A percentile compares a stretch with the other conserved stretches of the same genome.
These are phyloP conservation scores for Gillenia trifoliata DNA, from an alignment of 306 rosid species.

Conservation along the genomic window DNA sequence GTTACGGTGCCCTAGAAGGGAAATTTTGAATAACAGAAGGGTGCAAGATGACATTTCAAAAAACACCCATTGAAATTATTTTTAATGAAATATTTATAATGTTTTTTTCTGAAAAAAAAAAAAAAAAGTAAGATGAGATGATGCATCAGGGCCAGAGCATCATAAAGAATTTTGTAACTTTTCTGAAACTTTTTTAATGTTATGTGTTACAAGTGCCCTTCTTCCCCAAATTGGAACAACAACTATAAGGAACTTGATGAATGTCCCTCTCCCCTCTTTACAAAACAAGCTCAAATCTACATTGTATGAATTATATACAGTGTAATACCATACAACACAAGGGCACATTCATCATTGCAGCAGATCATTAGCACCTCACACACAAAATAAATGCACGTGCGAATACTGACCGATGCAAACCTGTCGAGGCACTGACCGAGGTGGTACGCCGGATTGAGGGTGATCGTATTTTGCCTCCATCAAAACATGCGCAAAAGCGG, in stretches of 20 bases:
- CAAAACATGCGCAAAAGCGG: constrained; percentile 13
- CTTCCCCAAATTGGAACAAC: constrained; percentile 34
- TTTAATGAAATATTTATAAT: too few species aligned
- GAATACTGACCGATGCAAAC: constrained; percentile 17
- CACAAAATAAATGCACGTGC: constrained; percentile 20
- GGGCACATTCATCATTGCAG: constrained; percentile 29
- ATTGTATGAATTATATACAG: constrained; percentile 62
- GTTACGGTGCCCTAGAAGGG: too few species aligned
- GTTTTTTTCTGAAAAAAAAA: too few species aligned
- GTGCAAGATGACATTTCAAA: not conserved
- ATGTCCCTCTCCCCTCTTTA: constrained; percentile 39
- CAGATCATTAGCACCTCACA: constrained; percentile 26
- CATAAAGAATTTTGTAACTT: constrained; percentile 9
- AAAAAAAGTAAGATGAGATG: not conserved
- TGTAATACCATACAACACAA: constrained; percentile 34
- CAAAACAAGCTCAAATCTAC: constrained; percentile 52
- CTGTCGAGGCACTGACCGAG: constrained; percentile 19
- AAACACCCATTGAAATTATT: too few species aligned
- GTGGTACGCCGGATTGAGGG: constrained; percentile 4
- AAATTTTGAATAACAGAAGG: not conserved
- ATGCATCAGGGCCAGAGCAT: not conserved
- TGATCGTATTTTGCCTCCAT: constrained; percentile 8
- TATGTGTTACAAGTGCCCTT: constrained; percentile 22
- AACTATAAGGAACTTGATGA: constrained; percentile 21
- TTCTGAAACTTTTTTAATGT: constrained; percentile 5